phyloP scores from a whole-genome alignment of 1,139 yeast species.

The Zygoascus meyerae region DNA sequence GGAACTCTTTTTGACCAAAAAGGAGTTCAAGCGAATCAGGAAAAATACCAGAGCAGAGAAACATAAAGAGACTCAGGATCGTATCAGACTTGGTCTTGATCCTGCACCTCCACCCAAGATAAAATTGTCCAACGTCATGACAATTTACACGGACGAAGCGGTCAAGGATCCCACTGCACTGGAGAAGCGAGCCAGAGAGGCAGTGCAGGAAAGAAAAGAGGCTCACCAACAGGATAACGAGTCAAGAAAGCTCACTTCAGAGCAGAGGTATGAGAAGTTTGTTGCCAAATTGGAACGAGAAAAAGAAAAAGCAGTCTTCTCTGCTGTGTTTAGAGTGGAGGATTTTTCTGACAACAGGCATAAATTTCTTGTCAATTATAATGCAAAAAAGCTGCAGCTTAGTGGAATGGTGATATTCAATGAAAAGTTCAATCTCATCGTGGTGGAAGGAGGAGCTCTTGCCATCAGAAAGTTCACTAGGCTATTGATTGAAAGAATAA shows the following conservation, averaged over 20 bases:
- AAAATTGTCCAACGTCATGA: conserved; percentile 75
- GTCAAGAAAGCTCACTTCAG: conserved; percentile 55
- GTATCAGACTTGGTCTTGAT: conserved; percentile 72
- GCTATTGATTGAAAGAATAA: conserved; percentile 55
- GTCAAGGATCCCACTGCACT: conserved; percentile 84
- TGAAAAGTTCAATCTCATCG: conserved; percentile 49
- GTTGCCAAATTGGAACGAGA: conserved; percentile 44
- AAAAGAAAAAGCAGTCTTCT: conserved; percentile 49
- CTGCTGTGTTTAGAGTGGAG: conserved; percentile 57
- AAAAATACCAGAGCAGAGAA: conserved; percentile 60
- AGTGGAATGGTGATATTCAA: conserved; percentile 51
- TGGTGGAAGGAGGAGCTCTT: conserved; percentile 69
- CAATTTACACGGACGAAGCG: conserved; percentile 80
- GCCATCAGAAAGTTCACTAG: conserved; percentile 57
- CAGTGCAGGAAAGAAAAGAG: conserved; percentile 58
- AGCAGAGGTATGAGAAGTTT: conserved; percentile 46
- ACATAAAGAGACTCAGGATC: conserved; percentile 68
- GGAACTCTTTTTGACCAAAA: conserved; percentile 62
- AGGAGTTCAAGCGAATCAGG: conserved; percentile 69
- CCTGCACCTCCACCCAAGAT: conserved; percentile 91
- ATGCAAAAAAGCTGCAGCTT: conserved; percentile 67
- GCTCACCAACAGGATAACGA: conserved; percentile 59
- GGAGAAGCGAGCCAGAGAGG: conserved; percentile 63
- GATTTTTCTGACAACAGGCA: conserved; percentile 59
- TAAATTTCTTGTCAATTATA: conserved; percentile 65